Evolutionary conservation across 2,329 filamentous ascomycete genomes (phyloP).

Genomic region (Exophiala aquamarina): DNA sequence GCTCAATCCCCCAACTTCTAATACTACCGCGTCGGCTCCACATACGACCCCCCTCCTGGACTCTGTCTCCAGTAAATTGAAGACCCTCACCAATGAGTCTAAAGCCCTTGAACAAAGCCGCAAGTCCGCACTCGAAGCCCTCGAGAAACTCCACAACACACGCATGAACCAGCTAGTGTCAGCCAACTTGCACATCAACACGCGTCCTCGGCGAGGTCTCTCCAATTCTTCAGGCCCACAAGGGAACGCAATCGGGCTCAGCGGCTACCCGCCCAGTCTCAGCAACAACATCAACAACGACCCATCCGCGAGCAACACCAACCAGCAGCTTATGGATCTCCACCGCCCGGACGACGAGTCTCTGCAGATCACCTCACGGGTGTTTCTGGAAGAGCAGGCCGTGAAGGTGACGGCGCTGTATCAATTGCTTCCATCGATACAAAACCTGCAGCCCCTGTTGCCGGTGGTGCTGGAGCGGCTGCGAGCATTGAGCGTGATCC

Average conservation of each 20-base stretch:
- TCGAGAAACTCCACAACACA: constrained; percentile 42
- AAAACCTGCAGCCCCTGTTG: constrained; percentile 78
- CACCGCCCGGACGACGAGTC: constrained; percentile 17
- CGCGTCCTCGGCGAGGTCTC: constrained; percentile 23
- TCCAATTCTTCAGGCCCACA: constrained; percentile 40
- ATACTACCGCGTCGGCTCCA: constrained; percentile 21
- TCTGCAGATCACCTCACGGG: constrained; percentile 22
- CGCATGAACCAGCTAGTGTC: constrained; percentile 36
- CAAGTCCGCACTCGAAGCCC: constrained; percentile 42
- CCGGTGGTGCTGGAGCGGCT: constrained; percentile 83
- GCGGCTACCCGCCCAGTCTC: no score
- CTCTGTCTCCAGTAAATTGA: constrained; percentile 42
- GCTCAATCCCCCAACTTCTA: constrained; percentile 32
- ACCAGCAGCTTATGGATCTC: constrained; percentile 37
- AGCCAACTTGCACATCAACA: constrained; percentile 16
- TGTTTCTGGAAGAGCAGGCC: constrained; percentile 66
- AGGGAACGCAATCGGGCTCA: no score
- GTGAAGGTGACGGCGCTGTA: constrained; percentile 91
- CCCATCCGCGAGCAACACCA: constrained; percentile 49
- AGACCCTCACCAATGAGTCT: constrained; percentile 45
- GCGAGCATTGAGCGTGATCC: constrained; percentile 77
- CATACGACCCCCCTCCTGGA: constrained; percentile 44
- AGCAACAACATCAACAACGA: constrained; percentile 42
- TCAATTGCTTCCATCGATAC: constrained; percentile 82
- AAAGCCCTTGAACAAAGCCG: constrained; percentile 44